Percentiles rank a stretch among this genome's conserved stretches.
Evolutionary conservation across 164 flowering plant species (phyloP).

Genomic region (Protea cynaroides): DNA sequence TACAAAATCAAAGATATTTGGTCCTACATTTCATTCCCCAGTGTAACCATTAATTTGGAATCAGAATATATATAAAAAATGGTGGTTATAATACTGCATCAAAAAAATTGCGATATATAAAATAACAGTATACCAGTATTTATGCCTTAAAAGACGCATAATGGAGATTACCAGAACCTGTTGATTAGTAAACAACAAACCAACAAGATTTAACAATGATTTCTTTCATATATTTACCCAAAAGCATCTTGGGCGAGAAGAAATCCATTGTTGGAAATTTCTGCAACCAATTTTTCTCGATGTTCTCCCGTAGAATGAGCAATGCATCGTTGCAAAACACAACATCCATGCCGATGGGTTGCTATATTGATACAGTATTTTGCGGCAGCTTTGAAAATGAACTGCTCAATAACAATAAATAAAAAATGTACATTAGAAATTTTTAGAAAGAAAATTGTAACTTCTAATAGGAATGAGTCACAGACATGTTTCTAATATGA

Average conservation of each 20-base stretch:
- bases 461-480: not conserved
- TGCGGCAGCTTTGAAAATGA: slow-evolving; percentile 42
- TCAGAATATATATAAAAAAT: not conserved
- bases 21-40: not conserved
- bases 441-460: not conserved
- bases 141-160: not conserved
- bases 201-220: not conserved
- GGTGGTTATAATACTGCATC: not conserved
- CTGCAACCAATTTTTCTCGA: slow-evolving; percentile 30
- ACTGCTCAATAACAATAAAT: slow-evolving; percentile 25
- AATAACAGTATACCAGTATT: not conserved
- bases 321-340: slow-evolving; percentile 47
- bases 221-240: slow-evolving; percentile 34
- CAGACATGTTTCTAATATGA: not conserved
- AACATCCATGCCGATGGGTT: slow-evolving; percentile 49
- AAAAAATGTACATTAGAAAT: not conserved
- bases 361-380: slow-evolving; percentile 42
- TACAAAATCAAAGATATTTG: no score
- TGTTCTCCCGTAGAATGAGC: slow-evolving; percentile 34
- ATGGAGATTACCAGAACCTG: no score
- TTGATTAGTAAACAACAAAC: not conserved
- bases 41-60: not conserved
- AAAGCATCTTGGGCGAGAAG: slow-evolving; percentile 47
- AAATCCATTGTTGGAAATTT: slow-evolving; percentile 38
- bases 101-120: not conserved